phyloP scores from a whole-genome alignment of 441 rosid genomes.

The Manihot esculenta region DNA sequence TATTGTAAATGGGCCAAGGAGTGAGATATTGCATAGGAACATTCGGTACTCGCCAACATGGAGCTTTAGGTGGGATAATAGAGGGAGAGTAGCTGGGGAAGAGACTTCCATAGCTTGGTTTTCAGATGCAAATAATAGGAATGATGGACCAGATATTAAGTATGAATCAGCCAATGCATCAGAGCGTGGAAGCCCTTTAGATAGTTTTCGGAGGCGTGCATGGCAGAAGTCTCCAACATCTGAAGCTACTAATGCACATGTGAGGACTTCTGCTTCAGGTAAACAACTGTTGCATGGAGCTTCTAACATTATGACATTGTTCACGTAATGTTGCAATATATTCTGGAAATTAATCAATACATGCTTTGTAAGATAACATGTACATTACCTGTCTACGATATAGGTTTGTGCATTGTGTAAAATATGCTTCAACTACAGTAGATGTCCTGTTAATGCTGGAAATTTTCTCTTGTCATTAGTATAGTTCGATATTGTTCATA shows the following conservation, averaged over 20 bases:
- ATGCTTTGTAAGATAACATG: neutral
- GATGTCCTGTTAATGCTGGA: neutral
- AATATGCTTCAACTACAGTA: neutral
- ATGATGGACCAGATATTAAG: constrained; percentile 60
- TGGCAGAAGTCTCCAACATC: constrained; percentile 77
- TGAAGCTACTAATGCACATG: constrained; percentile 41
- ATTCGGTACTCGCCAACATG: constrained; percentile 82
- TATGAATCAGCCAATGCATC: constrained; percentile 57
- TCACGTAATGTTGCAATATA: constrained; percentile 7
- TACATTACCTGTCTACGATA: neutral
- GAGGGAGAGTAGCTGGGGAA: constrained; percentile 98
- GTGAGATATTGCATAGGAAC: constrained; percentile 63
- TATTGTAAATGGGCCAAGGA: constrained; percentile 61
- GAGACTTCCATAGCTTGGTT: constrained; percentile 76
- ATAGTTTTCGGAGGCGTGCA: constrained; percentile 45
- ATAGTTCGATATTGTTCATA: neutral
- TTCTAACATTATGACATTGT: constrained; percentile 1
- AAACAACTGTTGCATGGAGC: constrained; percentile 17
- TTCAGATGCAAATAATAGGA: constrained; percentile 60
- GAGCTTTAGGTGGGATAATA: constrained; percentile 95
- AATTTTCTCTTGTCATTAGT: neutral
- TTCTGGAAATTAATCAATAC: neutral
- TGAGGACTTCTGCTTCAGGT: constrained; percentile 63
- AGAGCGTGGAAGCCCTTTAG: constrained; percentile 69
- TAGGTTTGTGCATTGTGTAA: neutral